Evolutionary conservation across 2,329 filamentous ascomycete genomes (phyloP).

Genomic region (Grosmannia penicillata): DNA sequence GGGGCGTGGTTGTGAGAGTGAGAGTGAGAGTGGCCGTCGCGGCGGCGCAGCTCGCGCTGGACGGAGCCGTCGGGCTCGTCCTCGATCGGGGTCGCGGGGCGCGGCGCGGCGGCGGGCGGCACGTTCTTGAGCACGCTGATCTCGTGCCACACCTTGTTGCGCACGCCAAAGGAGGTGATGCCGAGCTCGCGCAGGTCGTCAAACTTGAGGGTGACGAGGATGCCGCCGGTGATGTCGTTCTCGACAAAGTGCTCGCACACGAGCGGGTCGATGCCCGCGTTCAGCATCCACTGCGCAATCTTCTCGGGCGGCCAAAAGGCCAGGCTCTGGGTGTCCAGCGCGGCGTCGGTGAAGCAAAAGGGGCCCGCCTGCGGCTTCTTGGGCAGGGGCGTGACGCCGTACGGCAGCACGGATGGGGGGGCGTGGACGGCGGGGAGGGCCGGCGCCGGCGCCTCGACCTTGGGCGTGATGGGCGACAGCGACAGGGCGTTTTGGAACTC

Average conservation of each 20-base stretch:
- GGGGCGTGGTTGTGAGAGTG: no score
- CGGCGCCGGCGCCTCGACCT: conserved; percentile 24
- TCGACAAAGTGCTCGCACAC: conserved; percentile 74
- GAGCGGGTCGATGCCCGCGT: conserved; percentile 61
- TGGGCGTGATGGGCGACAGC: conserved; percentile 60
- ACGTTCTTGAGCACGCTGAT: conserved; percentile 54
- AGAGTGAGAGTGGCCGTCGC: no score
- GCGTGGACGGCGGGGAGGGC: not conserved
- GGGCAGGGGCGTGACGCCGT: conserved; percentile 23
- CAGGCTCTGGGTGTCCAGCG: conserved; percentile 45
- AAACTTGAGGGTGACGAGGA: conserved; percentile 81
- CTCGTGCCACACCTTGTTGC: conserved; percentile 67
- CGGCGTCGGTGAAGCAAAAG: conserved; percentile 39
- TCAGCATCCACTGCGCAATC: conserved; percentile 76
- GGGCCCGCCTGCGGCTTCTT: conserved; percentile 27
- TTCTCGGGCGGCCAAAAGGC: conserved; percentile 58
- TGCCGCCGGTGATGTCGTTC: conserved; percentile 82
- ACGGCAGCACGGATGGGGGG: conserved; percentile 12
- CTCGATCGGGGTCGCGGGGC: conserved; percentile 45
- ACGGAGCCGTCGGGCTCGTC: conserved; percentile 39
- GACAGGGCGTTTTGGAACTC: conserved; percentile 43
- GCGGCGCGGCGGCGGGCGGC: conserved; percentile 29
- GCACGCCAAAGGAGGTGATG: conserved; percentile 68
- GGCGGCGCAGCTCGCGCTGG: conserved; percentile 23
- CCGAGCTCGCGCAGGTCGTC: conserved; percentile 73